Evolutionary conservation across 2,329 filamentous ascomycete genomes (phyloP), one percentile per base, ranked within the genome.

Genomic region (Didymella segeticola): DNA sequence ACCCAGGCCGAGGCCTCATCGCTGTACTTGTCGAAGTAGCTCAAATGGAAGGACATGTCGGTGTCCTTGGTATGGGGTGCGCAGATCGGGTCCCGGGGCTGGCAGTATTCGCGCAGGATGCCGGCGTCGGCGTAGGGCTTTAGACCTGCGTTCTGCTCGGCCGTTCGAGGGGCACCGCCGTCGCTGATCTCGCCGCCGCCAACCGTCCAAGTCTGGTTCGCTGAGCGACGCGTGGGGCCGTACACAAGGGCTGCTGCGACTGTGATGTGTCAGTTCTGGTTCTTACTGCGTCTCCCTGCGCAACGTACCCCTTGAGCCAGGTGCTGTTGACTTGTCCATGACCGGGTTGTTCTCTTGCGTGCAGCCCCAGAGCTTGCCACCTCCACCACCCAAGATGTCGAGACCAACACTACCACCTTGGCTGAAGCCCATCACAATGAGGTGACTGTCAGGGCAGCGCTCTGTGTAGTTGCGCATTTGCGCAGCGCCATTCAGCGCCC

Each of bases 91-190:
- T 88, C 85, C 3, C 80, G 64, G 4, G 80, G 75, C 61, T 88
- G 85, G 67, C 86, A 88, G 77, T 87, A 88, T 7, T 83, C 84
- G 72, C 85, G 77, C 53, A 87, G 82, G 60, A 82, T 83, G 8
- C 67, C 69, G 3, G 81, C 79, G 22, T 68, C 57, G 20, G 53
- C 60, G 33, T 65, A 68, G 14, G 62, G 62, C 43, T 64, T 53
- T 14, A 66, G 51, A n/a, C 61, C 63, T 10, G 62, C 61, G 27
- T 60, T 58, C 47, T 68, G 47, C 37, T 63, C 53, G 4, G 56
- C 52, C 8, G 63, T 59, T 27, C 65, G 62, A 19, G 65, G 61
- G 2, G 63, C 62, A 25, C 57, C 50, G 36, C 65, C 65, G 14
- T 66, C 48, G 20, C 55, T 67, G 29, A 62, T 37, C 7, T 68